Percentiles rank a stretch among this genome's conserved stretches.
Conservation (phyloP, 441 rosid genomes). For the Aquilaria agallochum region DNA sequence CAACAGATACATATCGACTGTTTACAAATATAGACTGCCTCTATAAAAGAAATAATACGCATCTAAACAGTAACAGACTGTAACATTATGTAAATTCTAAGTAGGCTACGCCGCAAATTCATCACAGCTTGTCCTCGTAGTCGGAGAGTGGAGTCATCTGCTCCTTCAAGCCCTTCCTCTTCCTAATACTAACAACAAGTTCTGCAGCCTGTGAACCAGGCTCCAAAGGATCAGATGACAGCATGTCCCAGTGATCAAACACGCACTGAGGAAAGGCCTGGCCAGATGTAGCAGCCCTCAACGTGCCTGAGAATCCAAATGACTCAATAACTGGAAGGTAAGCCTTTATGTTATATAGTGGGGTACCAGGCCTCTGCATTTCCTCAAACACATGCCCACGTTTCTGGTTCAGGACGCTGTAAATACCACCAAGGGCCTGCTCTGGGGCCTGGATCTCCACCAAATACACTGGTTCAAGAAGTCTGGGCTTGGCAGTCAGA, state of each 20-base stretch:
- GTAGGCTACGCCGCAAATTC: too few relatives aligned
- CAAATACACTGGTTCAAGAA: conserved; percentile 19
- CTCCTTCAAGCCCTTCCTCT: conserved; percentile 19
- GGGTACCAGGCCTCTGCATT: conserved; percentile 20
- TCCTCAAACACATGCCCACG: conserved; percentile 20
- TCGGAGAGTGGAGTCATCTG: conserved; percentile 15
- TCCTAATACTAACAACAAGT: conserved; percentile 9
- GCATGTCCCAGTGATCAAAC: conserved; percentile 18
- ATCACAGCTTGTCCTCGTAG: conserved; percentile 16
- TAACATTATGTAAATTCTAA: too few relatives aligned
- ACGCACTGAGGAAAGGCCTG: conserved; percentile 21
- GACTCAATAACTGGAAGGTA: conserved; percentile 14
- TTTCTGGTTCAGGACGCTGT: conserved; percentile 20
- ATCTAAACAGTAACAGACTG: too few relatives aligned
- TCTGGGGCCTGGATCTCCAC: conserved; percentile 22
- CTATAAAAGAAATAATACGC: too few relatives aligned
- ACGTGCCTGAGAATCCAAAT: conserved; percentile 14
- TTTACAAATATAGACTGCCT: too few relatives aligned
- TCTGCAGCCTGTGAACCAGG: conserved; percentile 10
- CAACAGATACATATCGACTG: too few relatives aligned
- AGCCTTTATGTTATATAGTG: conserved; percentile 19
- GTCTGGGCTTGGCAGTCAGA: conserved; percentile 21
- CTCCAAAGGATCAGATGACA: conserved; percentile 11
- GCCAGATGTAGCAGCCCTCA: conserved; percentile 19
- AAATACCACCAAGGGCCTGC: conserved; percentile 19